Percentiles rank a stretch among this genome's conserved stretches.
Evolutionary conservation across 2,329 filamentous ascomycete species (phyloP).

Genomic region (Verticillium nubilum): DNA sequence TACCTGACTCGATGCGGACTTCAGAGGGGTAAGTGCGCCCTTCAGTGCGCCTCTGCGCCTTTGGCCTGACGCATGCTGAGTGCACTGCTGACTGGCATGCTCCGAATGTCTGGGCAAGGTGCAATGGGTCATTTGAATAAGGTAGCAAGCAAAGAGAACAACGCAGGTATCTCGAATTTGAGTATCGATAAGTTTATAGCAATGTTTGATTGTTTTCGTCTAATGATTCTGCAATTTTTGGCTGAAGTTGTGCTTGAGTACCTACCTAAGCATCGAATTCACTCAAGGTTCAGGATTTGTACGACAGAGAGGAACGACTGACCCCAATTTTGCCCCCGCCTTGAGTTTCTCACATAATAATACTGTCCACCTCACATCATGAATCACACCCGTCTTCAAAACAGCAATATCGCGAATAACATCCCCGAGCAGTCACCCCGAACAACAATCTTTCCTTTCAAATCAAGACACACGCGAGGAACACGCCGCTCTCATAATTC

Average conservation of each 20-base stretch:
- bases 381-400: background rate
- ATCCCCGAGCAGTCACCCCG: no score
- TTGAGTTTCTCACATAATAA: background rate
- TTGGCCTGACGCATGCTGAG: background rate
- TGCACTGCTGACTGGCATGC: background rate
- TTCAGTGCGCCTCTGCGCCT: background rate
- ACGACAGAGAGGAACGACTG: background rate
- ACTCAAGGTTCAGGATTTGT: background rate
- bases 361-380: background rate
- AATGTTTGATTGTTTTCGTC: background rate
- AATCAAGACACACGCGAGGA: no score
- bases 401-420: background rate
- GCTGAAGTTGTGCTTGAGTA: background rate
- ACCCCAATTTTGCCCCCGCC: background rate
- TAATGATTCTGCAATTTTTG: background rate
- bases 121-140: no score
- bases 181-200: background rate
- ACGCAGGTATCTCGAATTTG: no score
- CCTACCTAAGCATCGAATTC: background rate
- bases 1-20: background rate
- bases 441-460: no score
- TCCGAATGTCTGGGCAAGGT: background rate
- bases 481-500: no score
- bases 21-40: background rate
- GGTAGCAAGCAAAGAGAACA: no score